Base-by-base conservation (phyloP, 2,329 filamentous ascomycete genomes). In the Microdochium bolleyi region DNA sequence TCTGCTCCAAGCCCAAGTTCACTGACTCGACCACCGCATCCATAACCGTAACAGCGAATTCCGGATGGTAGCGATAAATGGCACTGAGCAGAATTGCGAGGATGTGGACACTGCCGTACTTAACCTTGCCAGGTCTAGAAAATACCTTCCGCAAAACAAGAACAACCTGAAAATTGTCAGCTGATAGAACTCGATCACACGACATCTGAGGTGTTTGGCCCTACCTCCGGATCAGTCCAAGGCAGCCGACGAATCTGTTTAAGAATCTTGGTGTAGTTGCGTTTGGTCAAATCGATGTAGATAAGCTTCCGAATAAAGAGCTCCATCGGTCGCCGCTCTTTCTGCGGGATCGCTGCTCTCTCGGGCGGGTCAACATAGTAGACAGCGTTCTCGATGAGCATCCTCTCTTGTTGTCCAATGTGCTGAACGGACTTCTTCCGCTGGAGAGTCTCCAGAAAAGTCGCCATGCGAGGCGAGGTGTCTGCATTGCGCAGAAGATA, bases 301-400 rank as follows among this genome's bases (percentile, higher is more conserved):
- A 99, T 80, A 50, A 99, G 77, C 70, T 96, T 95, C 49, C 92
- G 87, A 55, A 99, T 84, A 65, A 95, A 99, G 24, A 95, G 78
- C 60, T 99, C 92, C 65, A 94, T 88, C 0, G 94, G 92, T 0
- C 91, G 95, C 49, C 94, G 83, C 69, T 99, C 94, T 68, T 97
- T 99, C 65, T 97, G 92, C 68, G 95, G 87, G 52, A 99, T 96
- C 0, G 94, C 92, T 30, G 92, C 88, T 55, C 94, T 84, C 66
- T 95, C 87, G 0, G 94, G 95, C 14, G 94, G 94, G 62, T 97
- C 94, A 53, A 99, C 94, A 61, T 96, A 97, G 70, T 99, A 99
- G 54, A 96, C 84, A 3, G 94, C 94, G 65, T 99, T 99, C 68
- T 99, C 94, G 54, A 99, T 94, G 27, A 97, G 82, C 92, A 99